Base-by-base conservation (phyloP, 2,329 filamentous ascomycete genomes). In the Pseudogymnoascus sp. region DNA sequence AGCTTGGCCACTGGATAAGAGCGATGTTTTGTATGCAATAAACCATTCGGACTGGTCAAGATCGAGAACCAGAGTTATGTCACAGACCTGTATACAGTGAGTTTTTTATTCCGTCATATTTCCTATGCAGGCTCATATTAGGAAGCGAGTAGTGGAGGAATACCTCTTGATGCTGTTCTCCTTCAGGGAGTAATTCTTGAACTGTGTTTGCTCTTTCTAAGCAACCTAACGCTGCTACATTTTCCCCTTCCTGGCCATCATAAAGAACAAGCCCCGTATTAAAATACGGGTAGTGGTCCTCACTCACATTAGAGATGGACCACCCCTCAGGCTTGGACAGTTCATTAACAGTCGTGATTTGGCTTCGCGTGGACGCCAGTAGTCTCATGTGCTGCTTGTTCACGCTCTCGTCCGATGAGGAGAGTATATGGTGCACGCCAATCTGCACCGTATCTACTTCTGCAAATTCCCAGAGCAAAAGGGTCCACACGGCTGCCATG, bases 381-480 rank as follows among this genome's bases (percentile, higher is more conserved):
- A 48, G 13, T 29, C 42, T 29, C 42, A 48, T 48, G 29, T 48
- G 12, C n/a, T 48, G 42, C 25, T 48, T 48, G 6, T 48, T 15
- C 25, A 48, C 13, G 7, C 42, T 48, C 12, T 13, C 42, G 7
- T 21, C 25, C 29, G 5, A 13, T 2, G 42, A 29, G 7, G 25
- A 48, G 13, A 29, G 8, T 29, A 48, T 48, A 48, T 48, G 6
- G 13, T 48, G 25, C 13, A 48, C 13, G 25, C 42, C 42, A 29
- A 48, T 48, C n/a, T 48, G 42, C 25, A 48, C 42, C 42, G 42
- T 48, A 48, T 48, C 25, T 48, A 48, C 42, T 21, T 48, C 42
- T 29, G 42, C 42, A 48, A 48, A 48, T 29, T 29, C 42, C 42
- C 25, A 48, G 13, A 48, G 42, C 13, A 48, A 7, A 48, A 29